Percentiles rank a stretch among this genome's conserved stretches.
These are phyloP conservation scores for Ophiosphaerella herpotricha DNA, from an alignment of 2,329 filamentous ascomycete genomes.

Conservation along the genomic window DNA sequence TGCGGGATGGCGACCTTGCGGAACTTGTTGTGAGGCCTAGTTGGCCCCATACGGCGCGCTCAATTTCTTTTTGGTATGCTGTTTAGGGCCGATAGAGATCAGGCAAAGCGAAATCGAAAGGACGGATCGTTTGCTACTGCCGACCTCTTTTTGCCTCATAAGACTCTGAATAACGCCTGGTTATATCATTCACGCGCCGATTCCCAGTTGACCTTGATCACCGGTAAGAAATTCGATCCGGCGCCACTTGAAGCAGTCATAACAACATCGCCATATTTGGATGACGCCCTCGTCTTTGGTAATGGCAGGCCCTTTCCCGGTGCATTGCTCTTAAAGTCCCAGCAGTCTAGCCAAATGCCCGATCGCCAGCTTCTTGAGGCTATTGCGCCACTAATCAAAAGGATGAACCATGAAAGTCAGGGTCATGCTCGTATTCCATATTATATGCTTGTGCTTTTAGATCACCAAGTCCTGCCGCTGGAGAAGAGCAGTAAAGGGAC, in stretches of 20 bases:
- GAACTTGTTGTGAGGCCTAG: conserved; percentile 61
- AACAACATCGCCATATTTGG: conserved; percentile 51
- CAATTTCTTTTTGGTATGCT: background rate
- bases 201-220: conserved; percentile 64
- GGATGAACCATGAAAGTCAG: conserved; percentile 56
- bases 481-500: conserved; percentile 69
- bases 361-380: conserved; percentile 49
- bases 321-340: conserved; percentile 57
- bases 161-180: conserved; percentile 60
- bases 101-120: conserved; percentile 60
- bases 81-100: background rate
- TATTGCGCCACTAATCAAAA: conserved; percentile 52
- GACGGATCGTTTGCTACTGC: conserved; percentile 67
- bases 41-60: conserved; percentile 62
- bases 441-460: conserved; percentile 57
- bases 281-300: conserved; percentile 66
- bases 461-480: conserved; percentile 43
- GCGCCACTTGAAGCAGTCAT: conserved; percentile 63
- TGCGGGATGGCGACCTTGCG: conserved; percentile 45
- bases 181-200: conserved; percentile 66
- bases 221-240: conserved; percentile 72
- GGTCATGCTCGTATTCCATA: conserved; percentile 57
- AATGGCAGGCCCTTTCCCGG: conserved; percentile 62
- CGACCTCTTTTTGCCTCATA: conserved; percentile 65
- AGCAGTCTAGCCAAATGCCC: conserved; percentile 23